Conservation (phyloP, 148 eudicot genomes). For the Camellia granthamiana region DNA sequence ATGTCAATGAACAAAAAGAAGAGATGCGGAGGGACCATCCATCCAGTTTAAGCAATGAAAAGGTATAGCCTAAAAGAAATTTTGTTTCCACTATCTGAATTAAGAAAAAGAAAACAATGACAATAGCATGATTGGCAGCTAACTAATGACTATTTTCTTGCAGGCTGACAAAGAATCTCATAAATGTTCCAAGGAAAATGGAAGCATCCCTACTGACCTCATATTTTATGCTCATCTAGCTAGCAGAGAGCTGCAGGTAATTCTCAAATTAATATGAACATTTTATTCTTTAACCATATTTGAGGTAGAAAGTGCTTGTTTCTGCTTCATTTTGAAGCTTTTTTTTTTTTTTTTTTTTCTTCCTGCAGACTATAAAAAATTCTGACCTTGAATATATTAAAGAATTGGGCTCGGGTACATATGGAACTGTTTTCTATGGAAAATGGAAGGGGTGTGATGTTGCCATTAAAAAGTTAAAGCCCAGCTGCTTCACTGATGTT, state of each 20-base stretch:
- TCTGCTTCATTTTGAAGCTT: background rate
- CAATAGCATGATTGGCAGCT: background rate
- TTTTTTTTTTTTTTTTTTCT: background rate
- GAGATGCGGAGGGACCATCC: slow-evolving; percentile 13
- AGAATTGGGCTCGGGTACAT: slow-evolving; percentile 60
- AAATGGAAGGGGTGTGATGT: slow-evolving; percentile 70
- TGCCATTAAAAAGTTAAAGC: slow-evolving; percentile 55
- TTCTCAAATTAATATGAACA: background rate
- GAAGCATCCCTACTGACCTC: slow-evolving; percentile 10
- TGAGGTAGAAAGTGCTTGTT: background rate
- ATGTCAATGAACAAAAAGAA: background rate
- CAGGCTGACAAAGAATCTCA: slow-evolving; percentile 13
- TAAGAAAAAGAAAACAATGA: background rate
- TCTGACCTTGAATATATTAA: slow-evolving; percentile 53
- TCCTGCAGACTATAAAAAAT: slow-evolving; percentile 40
- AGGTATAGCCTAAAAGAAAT: slow-evolving; percentile 10
- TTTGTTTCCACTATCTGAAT: background rate
- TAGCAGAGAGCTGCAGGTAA: slow-evolving; percentile 21
- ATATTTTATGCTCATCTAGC: slow-evolving; percentile 14
- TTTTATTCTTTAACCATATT: background rate
- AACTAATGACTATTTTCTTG: background rate
- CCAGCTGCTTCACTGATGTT: slow-evolving; percentile 42
- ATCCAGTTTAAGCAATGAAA: slow-evolving; percentile 13
- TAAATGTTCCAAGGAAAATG: slow-evolving; percentile 16
- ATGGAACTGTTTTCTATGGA: slow-evolving; percentile 58